These are phyloP conservation scores for Strobilomyces echinocephalus DNA, from an alignment of 768 basidiomycete genomes.

Conservation along the genomic window DNA sequence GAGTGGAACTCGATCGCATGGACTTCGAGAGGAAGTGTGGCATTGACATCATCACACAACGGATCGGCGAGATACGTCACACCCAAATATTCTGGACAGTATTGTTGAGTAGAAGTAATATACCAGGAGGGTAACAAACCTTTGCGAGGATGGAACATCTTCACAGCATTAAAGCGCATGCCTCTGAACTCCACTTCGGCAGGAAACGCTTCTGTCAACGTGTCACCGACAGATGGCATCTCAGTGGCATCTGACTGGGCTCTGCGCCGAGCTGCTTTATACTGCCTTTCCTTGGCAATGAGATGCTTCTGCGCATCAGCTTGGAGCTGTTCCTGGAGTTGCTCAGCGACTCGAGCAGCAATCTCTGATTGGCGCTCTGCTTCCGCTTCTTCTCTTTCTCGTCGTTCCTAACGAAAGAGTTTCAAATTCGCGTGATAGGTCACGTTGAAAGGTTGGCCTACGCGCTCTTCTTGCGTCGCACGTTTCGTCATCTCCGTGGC, in stretches of 20 bases:
- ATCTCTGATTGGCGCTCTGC: conserved; percentile 47
- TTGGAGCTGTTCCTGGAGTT: conserved; percentile 62
- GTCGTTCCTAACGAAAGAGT: conserved; percentile 39
- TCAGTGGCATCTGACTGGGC: conserved; percentile 71
- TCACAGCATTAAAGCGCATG: conserved; percentile 58
- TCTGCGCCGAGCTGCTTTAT: conserved; percentile 50
- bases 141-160: conserved; percentile 65
- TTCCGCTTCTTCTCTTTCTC: conserved; percentile 52
- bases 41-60: conserved; percentile 58
- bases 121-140: conserved; percentile 36
- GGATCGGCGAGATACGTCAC: conserved; percentile 72
- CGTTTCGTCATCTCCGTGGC: conserved; percentile 76
- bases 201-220: conserved; percentile 58
- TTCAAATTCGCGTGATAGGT: neutral
- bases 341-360: conserved; percentile 49
- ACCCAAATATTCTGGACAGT: conserved; percentile 53
- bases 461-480: conserved; percentile 64
- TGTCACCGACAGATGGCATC: conserved; percentile 46
- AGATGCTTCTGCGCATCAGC: conserved; percentile 57
- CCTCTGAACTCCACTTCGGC: conserved; percentile 55
- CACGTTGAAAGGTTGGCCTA: conserved; percentile 26
- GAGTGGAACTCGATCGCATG: conserved; percentile 62
- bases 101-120: neutral
- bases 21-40: conserved; percentile 62
- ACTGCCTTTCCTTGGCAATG: conserved; percentile 43